A percentile compares a stretch with the other conserved stretches of the same genome.
phyloP scores from a whole-genome alignment of 495 filamentous ascomycete genomes.

The Lindgomyces ingoldianus region DNA sequence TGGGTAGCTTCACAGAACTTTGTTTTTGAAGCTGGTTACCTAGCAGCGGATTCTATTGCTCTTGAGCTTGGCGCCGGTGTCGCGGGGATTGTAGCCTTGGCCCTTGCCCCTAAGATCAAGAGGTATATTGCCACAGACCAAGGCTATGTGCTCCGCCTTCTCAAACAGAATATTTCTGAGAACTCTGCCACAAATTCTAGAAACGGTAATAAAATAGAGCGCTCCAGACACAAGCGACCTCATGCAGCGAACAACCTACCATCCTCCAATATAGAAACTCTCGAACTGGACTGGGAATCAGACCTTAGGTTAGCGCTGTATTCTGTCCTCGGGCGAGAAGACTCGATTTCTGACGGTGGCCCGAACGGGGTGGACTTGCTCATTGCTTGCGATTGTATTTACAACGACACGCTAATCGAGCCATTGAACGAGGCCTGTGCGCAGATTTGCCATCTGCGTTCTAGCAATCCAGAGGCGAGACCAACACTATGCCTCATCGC shows the following conservation, averaged over 20 bases:
- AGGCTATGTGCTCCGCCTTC: constrained; percentile 72
- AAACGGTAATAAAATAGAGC: not conserved
- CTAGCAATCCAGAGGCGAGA: constrained; percentile 19
- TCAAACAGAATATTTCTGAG: constrained; percentile 71
- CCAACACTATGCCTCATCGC: constrained; percentile 72
- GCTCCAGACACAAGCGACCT: constrained; percentile 16
- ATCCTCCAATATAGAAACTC: constrained; percentile 49
- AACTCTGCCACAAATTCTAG: constrained; percentile 48
- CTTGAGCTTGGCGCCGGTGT: constrained; percentile 89
- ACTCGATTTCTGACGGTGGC: not conserved
- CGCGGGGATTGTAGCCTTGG: constrained; percentile 70
- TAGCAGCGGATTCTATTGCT: constrained; percentile 58
- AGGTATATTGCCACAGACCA: constrained; percentile 86
- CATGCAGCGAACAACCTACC: not conserved
- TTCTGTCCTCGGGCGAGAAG: constrained; percentile 11
- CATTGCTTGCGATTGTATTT: constrained; percentile 49
- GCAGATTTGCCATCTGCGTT: constrained; percentile 67
- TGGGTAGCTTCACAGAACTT: constrained; percentile 72
- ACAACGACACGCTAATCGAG: constrained; percentile 61
- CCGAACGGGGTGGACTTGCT: constrained; percentile 54
- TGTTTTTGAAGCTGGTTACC: constrained; percentile 60
- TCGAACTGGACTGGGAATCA: constrained; percentile 71
- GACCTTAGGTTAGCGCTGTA: constrained; percentile 43
- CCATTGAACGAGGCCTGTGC: constrained; percentile 83
- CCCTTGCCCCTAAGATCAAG: constrained; percentile 60